These are phyloP conservation scores for Pilaira anomala DNA, from an alignment of 192 early-diverging fungal genomes.

Conservation along the genomic window DNA sequence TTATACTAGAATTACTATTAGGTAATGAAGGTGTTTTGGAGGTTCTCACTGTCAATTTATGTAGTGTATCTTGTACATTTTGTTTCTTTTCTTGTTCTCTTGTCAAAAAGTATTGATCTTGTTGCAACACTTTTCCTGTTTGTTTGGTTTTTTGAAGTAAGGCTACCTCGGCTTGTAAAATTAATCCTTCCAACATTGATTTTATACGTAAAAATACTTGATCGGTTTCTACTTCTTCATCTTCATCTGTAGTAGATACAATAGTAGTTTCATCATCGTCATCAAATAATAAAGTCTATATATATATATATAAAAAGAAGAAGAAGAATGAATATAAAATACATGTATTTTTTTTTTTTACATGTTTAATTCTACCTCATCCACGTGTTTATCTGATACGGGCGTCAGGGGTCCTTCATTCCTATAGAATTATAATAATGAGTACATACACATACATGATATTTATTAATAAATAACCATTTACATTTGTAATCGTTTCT, in stretches of 20 bases:
- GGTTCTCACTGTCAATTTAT: conserved; percentile 3
- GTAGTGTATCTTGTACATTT: background rate
- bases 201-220: conserved; percentile 6
- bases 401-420: conserved; percentile 30
- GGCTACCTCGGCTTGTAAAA: conserved; percentile 9
- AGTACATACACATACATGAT: background rate
- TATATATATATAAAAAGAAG: conserved; percentile 4
- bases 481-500: conserved; percentile 28
- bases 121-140: conserved; percentile 13
- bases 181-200: conserved; percentile 8
- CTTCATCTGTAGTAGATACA: background rate
- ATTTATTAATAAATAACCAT: background rate
- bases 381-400: conserved; percentile 22
- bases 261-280: background rate
- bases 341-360: background rate
- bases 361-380: conserved; percentile 20
- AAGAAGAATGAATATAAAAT: conserved; percentile 2
- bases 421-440: conserved; percentile 4
- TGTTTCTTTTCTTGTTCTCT: conserved; percentile 6
- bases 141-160: conserved; percentile 8
- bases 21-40: background rate
- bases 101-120: background rate
- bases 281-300: conserved; percentile 1
- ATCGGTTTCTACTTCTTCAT: conserved; percentile 13
- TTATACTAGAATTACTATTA: conserved; percentile 6